Evolutionary conservation across 2,329 filamentous ascomycete species (phyloP).

Genomic region (Orbilia javanica): DNA sequence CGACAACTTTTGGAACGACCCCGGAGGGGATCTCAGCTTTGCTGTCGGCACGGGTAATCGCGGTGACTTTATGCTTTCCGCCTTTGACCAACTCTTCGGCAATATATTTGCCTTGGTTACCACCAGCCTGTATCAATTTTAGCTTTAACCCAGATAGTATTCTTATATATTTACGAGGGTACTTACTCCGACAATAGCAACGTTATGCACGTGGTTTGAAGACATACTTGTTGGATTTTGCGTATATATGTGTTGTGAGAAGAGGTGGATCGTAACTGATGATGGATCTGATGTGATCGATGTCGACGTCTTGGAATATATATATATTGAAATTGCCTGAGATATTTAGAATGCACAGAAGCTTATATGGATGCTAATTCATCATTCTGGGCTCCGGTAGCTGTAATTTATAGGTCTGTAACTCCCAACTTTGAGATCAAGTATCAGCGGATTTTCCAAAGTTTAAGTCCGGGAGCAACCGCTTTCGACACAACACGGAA

Average conservation of each 20-base stretch:
- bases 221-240: slow-evolving; percentile 51
- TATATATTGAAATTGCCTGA: neutral
- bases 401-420: slow-evolving; percentile 30
- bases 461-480: slow-evolving; percentile 35
- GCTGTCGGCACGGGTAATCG: slow-evolving; percentile 68
- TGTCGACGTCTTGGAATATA: neutral
- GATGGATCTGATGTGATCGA: neutral
- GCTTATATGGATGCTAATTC: neutral
- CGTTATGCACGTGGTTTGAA: slow-evolving; percentile 45
- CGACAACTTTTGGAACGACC: slow-evolving; percentile 66
- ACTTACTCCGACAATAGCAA: slow-evolving; percentile 54
- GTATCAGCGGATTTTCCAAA: slow-evolving; percentile 21
- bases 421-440: neutral
- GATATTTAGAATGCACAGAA: neutral
- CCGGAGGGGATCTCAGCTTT: slow-evolving; percentile 67
- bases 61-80: slow-evolving; percentile 70
- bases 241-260: neutral
- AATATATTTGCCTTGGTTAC: slow-evolving; percentile 63
- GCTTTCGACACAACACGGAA: slow-evolving; percentile 7
- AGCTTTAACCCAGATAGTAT: neutral
- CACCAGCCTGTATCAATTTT: slow-evolving; percentile 63
- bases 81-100: slow-evolving; percentile 66
- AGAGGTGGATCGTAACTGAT: no score
- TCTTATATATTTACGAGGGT: neutral
- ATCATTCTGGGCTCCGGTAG: neutral